Evolutionary conservation across 176 grass and related monocot species (phyloP).

Genomic region (Carex littledalei): DNA sequence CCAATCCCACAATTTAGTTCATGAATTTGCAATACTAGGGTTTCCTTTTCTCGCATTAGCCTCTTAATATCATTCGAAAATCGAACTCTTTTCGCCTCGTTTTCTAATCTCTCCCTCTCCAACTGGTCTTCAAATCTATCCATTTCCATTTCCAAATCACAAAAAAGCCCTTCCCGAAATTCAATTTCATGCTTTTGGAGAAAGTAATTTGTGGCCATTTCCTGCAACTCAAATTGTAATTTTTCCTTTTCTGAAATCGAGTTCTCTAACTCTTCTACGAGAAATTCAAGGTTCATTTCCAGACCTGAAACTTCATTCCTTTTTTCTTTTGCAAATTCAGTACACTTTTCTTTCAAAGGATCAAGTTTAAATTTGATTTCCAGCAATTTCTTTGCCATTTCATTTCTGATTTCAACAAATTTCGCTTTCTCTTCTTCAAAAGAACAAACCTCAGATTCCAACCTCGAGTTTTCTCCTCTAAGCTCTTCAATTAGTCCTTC

Average conservation of each 20-base stretch:
- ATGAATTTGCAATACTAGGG: conserved; percentile 10
- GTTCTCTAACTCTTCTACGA: conserved; percentile 17
- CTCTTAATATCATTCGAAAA: conserved; percentile 2
- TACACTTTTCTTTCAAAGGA: conserved; percentile 18
- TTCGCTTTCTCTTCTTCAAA: conserved; percentile 12
- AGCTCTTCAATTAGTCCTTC: conserved; percentile 36
- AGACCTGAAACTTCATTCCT: not conserved
- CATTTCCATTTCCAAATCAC: conserved; percentile 6
- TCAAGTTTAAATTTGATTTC: conserved; percentile 26
- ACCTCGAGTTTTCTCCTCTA: conserved; percentile 21
- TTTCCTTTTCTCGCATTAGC: conserved; percentile 15
- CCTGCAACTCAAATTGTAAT: not conserved
- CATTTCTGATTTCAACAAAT: conserved; percentile 9
- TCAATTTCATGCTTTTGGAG: conserved; percentile 12
- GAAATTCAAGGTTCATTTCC: conserved; percentile 12
- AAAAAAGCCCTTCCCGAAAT: not conserved
- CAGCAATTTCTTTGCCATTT: conserved; percentile 24
- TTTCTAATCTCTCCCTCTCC: conserved; percentile 11
- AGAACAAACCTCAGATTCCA: conserved; percentile 6
- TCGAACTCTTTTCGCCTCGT: not conserved
- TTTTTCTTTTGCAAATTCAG: conserved; percentile 9
- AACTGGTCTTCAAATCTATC: not conserved
- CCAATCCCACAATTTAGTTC: conserved; percentile 19
- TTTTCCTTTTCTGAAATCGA: not conserved
- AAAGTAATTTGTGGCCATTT: conserved; percentile 8